Percentiles rank a stretch among this genome's conserved stretches.
phyloP scores from a whole-genome alignment of 1,284 basidiomycete genomes.

The Cryptococcus sp. region DNA sequence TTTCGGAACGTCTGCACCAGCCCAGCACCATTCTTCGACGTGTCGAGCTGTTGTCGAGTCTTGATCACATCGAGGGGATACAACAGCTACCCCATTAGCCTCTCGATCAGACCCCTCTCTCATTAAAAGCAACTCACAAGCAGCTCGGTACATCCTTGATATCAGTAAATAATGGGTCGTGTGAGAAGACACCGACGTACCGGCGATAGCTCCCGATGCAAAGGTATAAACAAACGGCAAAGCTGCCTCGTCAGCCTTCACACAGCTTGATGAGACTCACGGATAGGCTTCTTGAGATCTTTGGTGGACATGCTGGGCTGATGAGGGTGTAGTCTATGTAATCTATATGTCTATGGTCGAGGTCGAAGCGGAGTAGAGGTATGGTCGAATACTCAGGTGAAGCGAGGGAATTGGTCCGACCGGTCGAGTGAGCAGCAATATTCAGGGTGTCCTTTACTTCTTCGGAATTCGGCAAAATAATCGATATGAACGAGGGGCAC shows the following conservation, averaged over 20 bases:
- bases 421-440: too few species aligned
- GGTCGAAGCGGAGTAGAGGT: not conserved
- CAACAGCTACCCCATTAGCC: too few species aligned
- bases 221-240: conserved; percentile 84
- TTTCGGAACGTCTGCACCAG: conserved; percentile 68
- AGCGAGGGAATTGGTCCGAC: not conserved
- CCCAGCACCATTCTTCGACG: conserved; percentile 67
- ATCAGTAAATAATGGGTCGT: conserved; percentile 9
- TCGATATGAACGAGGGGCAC: too few species aligned
- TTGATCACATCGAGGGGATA: conserved; percentile 59
- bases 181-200: conserved; percentile 28
- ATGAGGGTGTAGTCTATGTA: not conserved
- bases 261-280: conserved; percentile 11
- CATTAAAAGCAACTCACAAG: conserved; percentile 78
- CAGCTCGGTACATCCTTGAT: conserved; percentile 65
- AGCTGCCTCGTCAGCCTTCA: conserved; percentile 48
- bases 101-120: too few species aligned
- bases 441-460: too few species aligned
- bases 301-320: conserved; percentile 11
- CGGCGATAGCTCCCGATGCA: conserved; percentile 83
- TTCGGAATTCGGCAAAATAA: too few species aligned
- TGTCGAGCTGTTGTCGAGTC: conserved; percentile 94
- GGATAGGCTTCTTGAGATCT: conserved; percentile 28
- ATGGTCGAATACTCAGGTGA: not conserved
- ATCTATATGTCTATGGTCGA: not conserved